phyloP scores from a whole-genome alignment of 352 stramenopile species.

The Pythium utonaiense region DNA sequence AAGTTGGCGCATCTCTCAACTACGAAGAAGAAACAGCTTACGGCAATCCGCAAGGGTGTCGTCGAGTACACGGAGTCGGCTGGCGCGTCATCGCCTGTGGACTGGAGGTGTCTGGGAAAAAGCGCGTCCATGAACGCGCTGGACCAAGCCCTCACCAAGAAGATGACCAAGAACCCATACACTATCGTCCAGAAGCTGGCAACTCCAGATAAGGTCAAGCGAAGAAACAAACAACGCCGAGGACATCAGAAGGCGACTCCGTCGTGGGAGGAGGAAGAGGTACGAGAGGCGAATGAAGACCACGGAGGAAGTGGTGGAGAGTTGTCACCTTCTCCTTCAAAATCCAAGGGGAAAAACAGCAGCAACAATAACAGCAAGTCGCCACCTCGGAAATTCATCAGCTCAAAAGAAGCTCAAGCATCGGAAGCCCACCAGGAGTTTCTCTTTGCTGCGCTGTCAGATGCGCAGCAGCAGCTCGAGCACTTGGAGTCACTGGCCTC shows the following conservation, averaged over 20 bases:
- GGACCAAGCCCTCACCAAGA: constrained; percentile 31
- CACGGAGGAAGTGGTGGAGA: not conserved
- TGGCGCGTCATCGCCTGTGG: not conserved
- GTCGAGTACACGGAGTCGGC: constrained; percentile 8
- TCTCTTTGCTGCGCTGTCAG: constrained; percentile 51
- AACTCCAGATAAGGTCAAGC: not conserved
- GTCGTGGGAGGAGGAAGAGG: not conserved
- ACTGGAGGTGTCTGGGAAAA: constrained; percentile 16
- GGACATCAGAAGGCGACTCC: not conserved
- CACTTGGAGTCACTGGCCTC: constrained; percentile 47
- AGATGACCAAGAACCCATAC: constrained; percentile 15
- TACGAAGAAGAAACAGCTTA: constrained; percentile 38
- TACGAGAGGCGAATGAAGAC: not conserved
- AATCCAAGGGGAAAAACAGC: not conserved
- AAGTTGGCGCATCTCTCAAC: constrained; percentile 33
- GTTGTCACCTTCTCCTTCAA: constrained; percentile 6
- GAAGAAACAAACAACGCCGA: not conserved
- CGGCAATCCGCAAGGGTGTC: constrained; percentile 31
- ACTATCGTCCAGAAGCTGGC: constrained; percentile 13
- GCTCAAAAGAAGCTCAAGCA: constrained; percentile 43
- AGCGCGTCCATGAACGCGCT: constrained; percentile 39
- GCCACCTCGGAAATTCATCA: constrained; percentile 33
- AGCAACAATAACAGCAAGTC: constrained; percentile 18
- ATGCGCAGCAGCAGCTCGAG: constrained; percentile 60
- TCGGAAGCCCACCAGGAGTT: constrained; percentile 58